Evolutionary conservation across 2,329 filamentous ascomycete species (phyloP).

Genomic region (Colletotrichum musae): DNA sequence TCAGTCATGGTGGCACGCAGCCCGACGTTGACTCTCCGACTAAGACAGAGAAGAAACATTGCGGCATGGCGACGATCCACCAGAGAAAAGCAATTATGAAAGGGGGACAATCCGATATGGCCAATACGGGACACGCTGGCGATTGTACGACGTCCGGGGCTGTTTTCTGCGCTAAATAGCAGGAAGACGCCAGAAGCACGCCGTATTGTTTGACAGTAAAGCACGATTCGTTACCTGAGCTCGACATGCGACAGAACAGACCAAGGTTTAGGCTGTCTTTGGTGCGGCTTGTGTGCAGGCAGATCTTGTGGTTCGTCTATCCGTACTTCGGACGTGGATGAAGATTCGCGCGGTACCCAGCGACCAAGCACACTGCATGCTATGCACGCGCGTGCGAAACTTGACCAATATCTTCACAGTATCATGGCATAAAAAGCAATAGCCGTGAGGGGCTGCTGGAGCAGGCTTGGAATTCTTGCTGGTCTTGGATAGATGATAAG

Average conservation of each 20-base stretch:
- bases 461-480: neutral
- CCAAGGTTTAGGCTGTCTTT: neutral
- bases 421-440: neutral
- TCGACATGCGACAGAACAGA: conserved; percentile 11
- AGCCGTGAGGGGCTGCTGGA: neutral
- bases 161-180: neutral
- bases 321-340: neutral
- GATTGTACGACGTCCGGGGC: neutral
- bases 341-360: conserved; percentile 20
- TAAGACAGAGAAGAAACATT: neutral
- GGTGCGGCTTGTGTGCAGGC: conserved; percentile 2
- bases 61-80: neutral
- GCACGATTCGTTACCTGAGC: neutral
- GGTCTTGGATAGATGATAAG: conserved; percentile 7
- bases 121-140: neutral
- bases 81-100: neutral
- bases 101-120: neutral
- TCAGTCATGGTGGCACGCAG: neutral
- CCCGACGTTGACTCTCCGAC: conserved; percentile 1
- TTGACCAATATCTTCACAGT: conserved; percentile 4
- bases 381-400: conserved; percentile 7
- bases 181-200: conserved; percentile 29
- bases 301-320: neutral
- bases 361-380: conserved; percentile 13
- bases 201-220: conserved; percentile 10